A percentile compares a stretch with the other conserved stretches of the same genome.
These are phyloP conservation scores for Mycena vitilis DNA, from an alignment of 768 basidiomycete genomes.

Conservation along the genomic window DNA sequence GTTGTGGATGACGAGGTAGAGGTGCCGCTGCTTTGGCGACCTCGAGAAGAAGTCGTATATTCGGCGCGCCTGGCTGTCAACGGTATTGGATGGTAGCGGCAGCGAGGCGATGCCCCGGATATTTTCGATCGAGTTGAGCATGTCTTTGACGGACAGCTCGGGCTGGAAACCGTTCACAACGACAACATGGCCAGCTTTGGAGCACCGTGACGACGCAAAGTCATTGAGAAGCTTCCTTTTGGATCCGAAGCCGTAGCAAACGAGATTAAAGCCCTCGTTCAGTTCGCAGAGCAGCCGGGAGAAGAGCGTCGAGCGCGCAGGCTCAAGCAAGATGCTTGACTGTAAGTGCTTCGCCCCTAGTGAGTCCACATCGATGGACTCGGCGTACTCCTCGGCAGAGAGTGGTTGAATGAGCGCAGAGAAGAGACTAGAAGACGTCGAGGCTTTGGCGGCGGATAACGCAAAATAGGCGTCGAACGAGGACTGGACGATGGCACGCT, in stretches of 20 bases:
- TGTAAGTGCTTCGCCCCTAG: conserved; percentile 47
- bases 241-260: conserved; percentile 92
- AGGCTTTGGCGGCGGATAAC: conserved; percentile 67
- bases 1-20: conserved; percentile 90
- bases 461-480: conserved; percentile 91
- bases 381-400: conserved; percentile 68
- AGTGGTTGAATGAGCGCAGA: conserved; percentile 80
- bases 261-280: conserved; percentile 84
- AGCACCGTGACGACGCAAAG: conserved; percentile 71
- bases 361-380: conserved; percentile 48
- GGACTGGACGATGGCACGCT: conserved; percentile 62
- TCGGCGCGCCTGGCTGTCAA: conserved; percentile 73
- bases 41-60: conserved; percentile 73
- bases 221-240: conserved; percentile 82
- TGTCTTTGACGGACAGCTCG: conserved; percentile 72
- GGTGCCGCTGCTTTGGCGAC: conserved; percentile 50
- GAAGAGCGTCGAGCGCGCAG: conserved; percentile 56
- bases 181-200: conserved; percentile 75
- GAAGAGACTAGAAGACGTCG: conserved; percentile 85
- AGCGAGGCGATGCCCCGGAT: conserved; percentile 55
- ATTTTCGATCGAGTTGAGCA: conserved; percentile 70
- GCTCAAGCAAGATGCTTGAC: conserved; percentile 47
- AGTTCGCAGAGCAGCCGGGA: conserved; percentile 78
- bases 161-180: conserved; percentile 85
- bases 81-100: conserved; percentile 50